Evolutionary conservation across 1,284 basidiomycete species (phyloP).

Genomic region (Puccinia hordei): DNA sequence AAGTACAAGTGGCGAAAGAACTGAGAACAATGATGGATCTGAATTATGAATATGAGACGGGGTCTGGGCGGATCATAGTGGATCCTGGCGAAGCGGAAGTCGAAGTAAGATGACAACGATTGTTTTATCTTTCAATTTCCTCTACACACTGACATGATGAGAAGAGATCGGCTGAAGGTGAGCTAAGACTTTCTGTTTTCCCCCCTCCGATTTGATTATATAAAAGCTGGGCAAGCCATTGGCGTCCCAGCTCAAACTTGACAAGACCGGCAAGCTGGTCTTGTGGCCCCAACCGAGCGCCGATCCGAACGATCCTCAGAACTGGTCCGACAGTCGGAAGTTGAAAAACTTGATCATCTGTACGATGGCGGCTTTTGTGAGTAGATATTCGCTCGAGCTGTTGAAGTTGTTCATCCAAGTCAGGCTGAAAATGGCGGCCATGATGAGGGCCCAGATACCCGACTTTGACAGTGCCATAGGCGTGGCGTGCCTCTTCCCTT

Average conservation of each 20-base stretch:
- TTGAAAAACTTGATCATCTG: conserved; percentile 31
- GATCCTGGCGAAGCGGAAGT: conserved; percentile 32
- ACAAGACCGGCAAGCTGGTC: conserved; percentile 10
- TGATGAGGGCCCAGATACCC: conserved; percentile 16
- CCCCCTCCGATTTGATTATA: no score
- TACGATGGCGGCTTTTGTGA: conserved; percentile 49
- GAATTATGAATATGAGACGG: conserved; percentile 38
- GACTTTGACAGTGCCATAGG: conserved; percentile 52
- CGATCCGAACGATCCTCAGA: conserved; percentile 43
- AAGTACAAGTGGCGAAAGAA: not conserved
- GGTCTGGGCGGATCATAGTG: conserved; percentile 16
- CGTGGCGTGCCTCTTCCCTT: conserved; percentile 64
- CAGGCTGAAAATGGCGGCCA: no score
- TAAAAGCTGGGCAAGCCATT: conserved; percentile 27
- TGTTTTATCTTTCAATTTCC: not conserved
- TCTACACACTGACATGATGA: not conserved
- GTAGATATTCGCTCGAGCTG: not conserved
- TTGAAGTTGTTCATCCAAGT: no score
- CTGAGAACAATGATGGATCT: conserved; percentile 18
- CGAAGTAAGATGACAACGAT: conserved; percentile 26
- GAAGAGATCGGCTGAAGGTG: no score
- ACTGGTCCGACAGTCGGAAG: conserved; percentile 28
- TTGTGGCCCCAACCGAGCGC: conserved; percentile 44
- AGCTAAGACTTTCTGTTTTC: no score
- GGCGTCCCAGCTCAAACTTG: conserved; percentile 40